phyloP scores from a whole-genome alignment of 2,329 filamentous ascomycete species.

The Neospermospora avenae region DNA sequence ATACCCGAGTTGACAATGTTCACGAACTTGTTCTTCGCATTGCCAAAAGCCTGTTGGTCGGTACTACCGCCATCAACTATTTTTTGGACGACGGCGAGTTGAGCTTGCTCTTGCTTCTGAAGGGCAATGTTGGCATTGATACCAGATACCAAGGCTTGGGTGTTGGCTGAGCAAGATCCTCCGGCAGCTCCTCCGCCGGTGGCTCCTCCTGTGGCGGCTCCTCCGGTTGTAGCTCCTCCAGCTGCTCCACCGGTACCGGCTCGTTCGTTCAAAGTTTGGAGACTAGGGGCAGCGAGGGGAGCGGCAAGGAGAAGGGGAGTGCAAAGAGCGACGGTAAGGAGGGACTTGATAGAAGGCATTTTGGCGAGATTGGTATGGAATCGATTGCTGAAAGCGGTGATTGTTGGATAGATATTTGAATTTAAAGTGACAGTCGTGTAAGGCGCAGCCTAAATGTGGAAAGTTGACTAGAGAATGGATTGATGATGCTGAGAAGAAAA shows the following conservation, averaged over 20 bases:
- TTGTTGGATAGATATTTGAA: background rate
- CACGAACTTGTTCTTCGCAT: conserved; percentile 13
- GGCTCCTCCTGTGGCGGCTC: no score
- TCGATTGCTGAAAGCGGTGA: background rate
- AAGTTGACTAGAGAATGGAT: background rate
- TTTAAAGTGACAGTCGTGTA: background rate
- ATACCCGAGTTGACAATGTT: conserved; percentile 18
- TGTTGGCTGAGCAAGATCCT: conserved; percentile 7
- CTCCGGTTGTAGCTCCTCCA: no score
- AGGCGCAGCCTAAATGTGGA: background rate
- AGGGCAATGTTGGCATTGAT: conserved; percentile 22
- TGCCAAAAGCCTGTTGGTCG: conserved; percentile 8
- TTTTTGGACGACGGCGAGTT: conserved; percentile 11
- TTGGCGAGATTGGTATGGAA: background rate
- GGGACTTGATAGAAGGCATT: background rate
- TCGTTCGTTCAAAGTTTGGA: no score
- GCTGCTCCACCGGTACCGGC: no score
- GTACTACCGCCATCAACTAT: background rate
- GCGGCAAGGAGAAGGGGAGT: background rate
- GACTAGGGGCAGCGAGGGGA: background rate
- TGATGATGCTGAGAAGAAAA: background rate
- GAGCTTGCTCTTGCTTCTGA: conserved; percentile 19
- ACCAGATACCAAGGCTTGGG: conserved; percentile 13
- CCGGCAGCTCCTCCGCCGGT: no score
- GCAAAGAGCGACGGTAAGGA: background rate